These are phyloP conservation scores for Penicillium sp. DNA, from an alignment of 2,329 filamentous ascomycete species.

Conservation along the genomic window DNA sequence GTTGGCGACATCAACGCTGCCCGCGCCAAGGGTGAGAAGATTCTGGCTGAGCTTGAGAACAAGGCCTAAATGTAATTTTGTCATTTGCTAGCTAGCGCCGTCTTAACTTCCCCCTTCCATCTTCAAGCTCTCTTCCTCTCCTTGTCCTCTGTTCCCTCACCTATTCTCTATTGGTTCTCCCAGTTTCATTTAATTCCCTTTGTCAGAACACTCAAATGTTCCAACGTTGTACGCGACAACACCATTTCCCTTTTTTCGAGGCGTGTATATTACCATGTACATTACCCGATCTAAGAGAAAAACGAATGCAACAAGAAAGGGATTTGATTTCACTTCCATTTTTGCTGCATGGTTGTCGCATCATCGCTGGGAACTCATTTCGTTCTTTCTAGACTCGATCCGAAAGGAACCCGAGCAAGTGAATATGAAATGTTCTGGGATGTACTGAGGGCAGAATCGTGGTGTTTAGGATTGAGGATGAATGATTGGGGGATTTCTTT, in stretches of 20 bases:
- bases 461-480: background rate
- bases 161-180: constrained; percentile 10
- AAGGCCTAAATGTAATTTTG: constrained; percentile 49
- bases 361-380: background rate
- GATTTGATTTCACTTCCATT: constrained; percentile 21
- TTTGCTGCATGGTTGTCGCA: constrained; percentile 1
- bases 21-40: constrained; percentile 98
- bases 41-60: constrained; percentile 85
- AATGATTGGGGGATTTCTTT: background rate
- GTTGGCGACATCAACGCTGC: constrained; percentile 93
- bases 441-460: background rate
- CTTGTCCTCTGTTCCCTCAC: constrained; percentile 3
- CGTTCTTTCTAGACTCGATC: constrained; percentile 8
- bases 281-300: constrained; percentile 39
- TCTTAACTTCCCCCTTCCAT: constrained; percentile 21
- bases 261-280: constrained; percentile 44
- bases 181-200: constrained; percentile 28
- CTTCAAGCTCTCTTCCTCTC: constrained; percentile 10
- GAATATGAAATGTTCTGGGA: background rate
- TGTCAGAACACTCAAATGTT: constrained; percentile 13
- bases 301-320: constrained; percentile 14
- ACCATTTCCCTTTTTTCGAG: constrained; percentile 38
- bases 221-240: constrained; percentile 16
- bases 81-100: constrained; percentile 38
- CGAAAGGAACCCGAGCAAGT: constrained; percentile 8